Base-by-base conservation (phyloP, 1,284 basidiomycete genomes). In the Crepidotus sp. region DNA sequence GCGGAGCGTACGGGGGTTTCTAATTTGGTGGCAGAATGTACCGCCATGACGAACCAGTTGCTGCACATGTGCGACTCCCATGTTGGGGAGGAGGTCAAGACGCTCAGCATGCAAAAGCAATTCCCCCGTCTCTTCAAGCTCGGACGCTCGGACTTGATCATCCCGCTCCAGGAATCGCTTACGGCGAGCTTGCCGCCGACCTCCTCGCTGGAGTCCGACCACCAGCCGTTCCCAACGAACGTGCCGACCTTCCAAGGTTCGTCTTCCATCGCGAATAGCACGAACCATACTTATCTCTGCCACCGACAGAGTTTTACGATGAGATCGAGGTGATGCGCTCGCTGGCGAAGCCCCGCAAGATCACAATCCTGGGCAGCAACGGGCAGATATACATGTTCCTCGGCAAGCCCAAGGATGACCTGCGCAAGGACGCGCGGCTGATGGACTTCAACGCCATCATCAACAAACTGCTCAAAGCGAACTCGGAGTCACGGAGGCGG, bases 361-460 rank as follows among this genome's bases (percentile, higher is more conserved):
- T 99, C 47, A 83, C 83, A 0, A 85, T 98, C 42, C 66, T 69
- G 19, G 94, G 90, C 0, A 84, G 80, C 46, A 80, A 98, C 57
- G 93, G 92, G 3, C 77, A 80, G 47, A 69, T 70, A 2, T 98
- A 98, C 64, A 84, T 82, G 58, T 98, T 98, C 71, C 72, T 99
- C 11, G 93, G 91, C 53, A 99, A 99, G 64, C 95, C 96, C 2
- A 94, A 94, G 62, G 96, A 99, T 60, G 96, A 99, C 63, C 70
- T 99, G 35, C 77, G 96, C 35, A 99, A 99, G 65, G 96, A 99
- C 59, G 94, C 95, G 0, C 78, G 96, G 7, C 65, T 99, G 47
- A 98, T 98, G 95, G 96, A 98, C 61, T 91, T 98, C 63, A 94
- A 97, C 57, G 79, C 89, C 3, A 95, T 99, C 68, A 95, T 99